Base-by-base conservation (phyloP, 192 early-diverging fungal species). In the Rhizophagus sp. region DNA sequence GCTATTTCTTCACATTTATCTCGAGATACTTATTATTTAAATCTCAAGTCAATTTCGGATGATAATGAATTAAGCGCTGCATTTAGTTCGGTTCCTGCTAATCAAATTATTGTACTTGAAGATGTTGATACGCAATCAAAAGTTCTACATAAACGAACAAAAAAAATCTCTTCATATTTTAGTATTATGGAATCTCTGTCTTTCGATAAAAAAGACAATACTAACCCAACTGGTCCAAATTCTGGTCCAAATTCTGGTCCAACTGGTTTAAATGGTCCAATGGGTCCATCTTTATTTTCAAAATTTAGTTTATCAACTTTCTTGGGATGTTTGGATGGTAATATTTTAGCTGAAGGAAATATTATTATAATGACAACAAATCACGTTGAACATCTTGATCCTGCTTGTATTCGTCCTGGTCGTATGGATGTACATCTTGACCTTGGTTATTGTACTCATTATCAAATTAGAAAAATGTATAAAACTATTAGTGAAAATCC, bases 361-460 rank as follows among this genome's bases (percentile, higher is more conserved):
- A 82, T 91, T 22, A 84, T 91, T 64, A 88, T 91, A 73, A 91
- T 91, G 89, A 91, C 90, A 11, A 84, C 89, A 1, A 91, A 91
- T 81, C 90, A 91, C 79, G 80, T 87, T n/a, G 89, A 91, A 70
- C 44, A 47, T 47, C 44, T 47, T 47, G 44, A 47, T 47, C 44
- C 44, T 11, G 44, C 44, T 47, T 47, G 44, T 3, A 47, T 47
- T 47, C 73, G 90, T 24, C 88, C 90, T 34, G 90, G 93, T 61
- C 88, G 90, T 33, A 91, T 91, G 81, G 90, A 91, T 75, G 41
- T 91, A 15, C 89, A 88, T 83, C 80, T 91, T 15, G 81, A 88
- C 65, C 83, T 91, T 36, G 86, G 84, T 3, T 89, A 90, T 83
- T 85, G 85, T 36, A 91, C 90, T 44, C 85, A 82, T 71, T 89